Conservation (phyloP, 345 rosid genomes). For the Orychophragmus violaceus region DNA sequence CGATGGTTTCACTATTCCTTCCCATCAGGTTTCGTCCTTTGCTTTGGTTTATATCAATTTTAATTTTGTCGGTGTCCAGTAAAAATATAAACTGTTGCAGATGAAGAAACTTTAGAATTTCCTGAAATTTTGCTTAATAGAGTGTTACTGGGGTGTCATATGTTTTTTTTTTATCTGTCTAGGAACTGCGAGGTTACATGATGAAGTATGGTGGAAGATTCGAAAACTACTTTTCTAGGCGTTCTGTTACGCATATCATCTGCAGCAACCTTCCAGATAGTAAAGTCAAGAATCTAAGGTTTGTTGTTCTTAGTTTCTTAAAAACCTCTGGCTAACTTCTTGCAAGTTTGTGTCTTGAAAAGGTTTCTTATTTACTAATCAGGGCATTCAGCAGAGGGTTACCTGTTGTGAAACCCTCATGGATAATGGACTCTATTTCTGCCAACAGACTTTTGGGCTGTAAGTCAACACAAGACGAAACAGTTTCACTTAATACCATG, state of each 20-base stretch:
- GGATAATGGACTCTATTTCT: constrained; percentile 75
- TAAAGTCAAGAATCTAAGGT: constrained; percentile 88
- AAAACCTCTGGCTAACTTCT: not conserved
- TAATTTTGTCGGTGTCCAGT: not conserved
- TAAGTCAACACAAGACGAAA: constrained; percentile 38
- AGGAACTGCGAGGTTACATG: constrained; percentile 84
- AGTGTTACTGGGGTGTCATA: not conserved
- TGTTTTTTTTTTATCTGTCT: not conserved
- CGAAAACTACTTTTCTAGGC: constrained; percentile 86
- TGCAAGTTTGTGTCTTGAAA: not conserved
- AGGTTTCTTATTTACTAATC: constrained; percentile 17
- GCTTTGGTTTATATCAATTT: not conserved
- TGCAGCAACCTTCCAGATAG: constrained; percentile 88
- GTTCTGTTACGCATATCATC: constrained; percentile 72
- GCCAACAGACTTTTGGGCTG: constrained; percentile 75
- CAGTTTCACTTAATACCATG: not conserved
- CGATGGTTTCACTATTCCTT: constrained; percentile 88
- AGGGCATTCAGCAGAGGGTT: constrained; percentile 91
- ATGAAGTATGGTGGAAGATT: constrained; percentile 65
- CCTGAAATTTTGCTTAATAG: not conserved
- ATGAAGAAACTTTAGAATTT: not conserved
- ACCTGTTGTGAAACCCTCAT: constrained; percentile 87
- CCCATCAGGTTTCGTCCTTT: constrained; percentile 59
- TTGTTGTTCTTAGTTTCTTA: not conserved
- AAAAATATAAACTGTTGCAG: not conserved